Evolutionary conservation across 169 alveolate genomes (phyloP), one percentile per base, ranked within the genome.

Genomic region (Blepharisma undulans): DNA sequence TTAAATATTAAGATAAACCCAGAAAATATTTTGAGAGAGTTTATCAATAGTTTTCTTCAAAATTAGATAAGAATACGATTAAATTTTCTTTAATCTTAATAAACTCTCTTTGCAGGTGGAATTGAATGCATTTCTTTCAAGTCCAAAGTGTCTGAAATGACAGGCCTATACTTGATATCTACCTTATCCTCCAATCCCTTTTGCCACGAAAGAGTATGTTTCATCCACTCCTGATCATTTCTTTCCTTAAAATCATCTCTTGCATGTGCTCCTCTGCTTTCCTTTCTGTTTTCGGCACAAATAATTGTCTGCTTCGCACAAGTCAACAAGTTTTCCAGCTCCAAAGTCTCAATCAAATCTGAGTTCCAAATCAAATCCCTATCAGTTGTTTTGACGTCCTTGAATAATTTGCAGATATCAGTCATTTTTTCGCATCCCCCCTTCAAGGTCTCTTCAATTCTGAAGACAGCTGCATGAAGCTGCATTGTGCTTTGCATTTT

Each of bases 251-350:
- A 99, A 95, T 98, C 99, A 87, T 99, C 99, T 89, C 99, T 97
- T n/a, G 99, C 99, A 92, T 99, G 99, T 22, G 99, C 99, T 0
- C 99, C 99, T 91, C 99, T 95, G 34, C 99, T 97, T 94, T 99
- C 99, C 94, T 97, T 97, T 92, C 99, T 97, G 33, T 98, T 97
- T 85, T 96, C 99, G 18, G 99, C 99, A 27, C 98, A 96, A 79
- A 94, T 92, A 32, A 99, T 98, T 27, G 99, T 98, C 94, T 98
- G 99, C 72, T 98, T 93, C 34, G 99, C 98, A 33, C 92, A 88
- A 27, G 97, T 96, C 48, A 98, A 94, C 90, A 99, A 96, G 91
- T 99, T 99, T 87, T 99, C 99, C 36, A 99, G 95, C 91, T 99
- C 99, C 85, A 99, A 91, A 25, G 99, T 97, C 94, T 98, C 99